phyloP scores from a whole-genome alignment of 2,329 filamentous ascomycete genomes.

The Cladosporium sp. region DNA sequence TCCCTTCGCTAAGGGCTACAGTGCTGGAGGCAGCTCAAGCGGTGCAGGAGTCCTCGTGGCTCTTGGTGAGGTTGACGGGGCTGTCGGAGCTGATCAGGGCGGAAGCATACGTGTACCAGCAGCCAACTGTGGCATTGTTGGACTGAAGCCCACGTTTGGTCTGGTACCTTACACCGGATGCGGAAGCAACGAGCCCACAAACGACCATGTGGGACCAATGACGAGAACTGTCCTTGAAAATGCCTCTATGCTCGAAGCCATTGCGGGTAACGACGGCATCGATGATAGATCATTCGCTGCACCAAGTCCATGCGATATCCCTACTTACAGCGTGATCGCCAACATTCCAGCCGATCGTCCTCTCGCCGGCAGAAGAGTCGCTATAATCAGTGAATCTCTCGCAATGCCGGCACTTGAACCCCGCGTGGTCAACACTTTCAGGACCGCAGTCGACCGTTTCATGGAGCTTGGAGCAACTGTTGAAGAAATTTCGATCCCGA shows the following conservation, averaged over 20 bases:
- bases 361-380: constrained; percentile 39
- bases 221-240: constrained; percentile 47
- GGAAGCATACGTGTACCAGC: constrained; percentile 42
- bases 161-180: constrained; percentile 54
- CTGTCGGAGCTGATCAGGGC: constrained; percentile 43
- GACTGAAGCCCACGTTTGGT: constrained; percentile 51
- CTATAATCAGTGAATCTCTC: constrained; percentile 48
- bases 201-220: constrained; percentile 51
- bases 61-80: constrained; percentile 39
- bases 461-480: constrained; percentile 45
- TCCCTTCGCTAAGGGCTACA: constrained; percentile 48
- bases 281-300: constrained; percentile 42
- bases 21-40: constrained; percentile 50
- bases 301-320: constrained; percentile 30
- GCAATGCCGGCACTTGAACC: constrained; percentile 38
- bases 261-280: constrained; percentile 53
- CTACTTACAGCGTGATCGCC: constrained; percentile 29
- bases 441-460: constrained; percentile 39
- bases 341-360: constrained; percentile 20
- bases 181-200: constrained; percentile 42
- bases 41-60: constrained; percentile 48
- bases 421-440: constrained; percentile 41
- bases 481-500: constrained; percentile 46
- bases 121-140: constrained; percentile 40
- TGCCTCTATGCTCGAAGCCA: constrained; percentile 45